Percentiles rank a stretch among this genome's conserved stretches.
Evolutionary conservation across 2,329 filamentous ascomycete species (phyloP).

Genomic region (Colletotrichum musicola): DNA sequence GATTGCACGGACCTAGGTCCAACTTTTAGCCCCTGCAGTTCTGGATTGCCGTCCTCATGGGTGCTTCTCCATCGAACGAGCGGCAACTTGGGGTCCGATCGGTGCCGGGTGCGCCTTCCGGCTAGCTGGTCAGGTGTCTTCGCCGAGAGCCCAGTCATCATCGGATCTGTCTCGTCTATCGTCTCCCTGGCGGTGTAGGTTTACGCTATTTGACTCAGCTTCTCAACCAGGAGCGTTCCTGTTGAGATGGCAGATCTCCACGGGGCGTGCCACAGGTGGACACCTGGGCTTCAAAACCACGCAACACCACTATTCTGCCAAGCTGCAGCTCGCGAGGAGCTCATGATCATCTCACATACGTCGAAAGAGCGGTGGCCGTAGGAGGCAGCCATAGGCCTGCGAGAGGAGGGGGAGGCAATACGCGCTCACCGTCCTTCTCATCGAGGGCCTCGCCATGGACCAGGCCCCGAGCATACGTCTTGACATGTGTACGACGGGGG

Average conservation of each 20-base stretch:
- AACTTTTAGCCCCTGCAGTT: neutral
- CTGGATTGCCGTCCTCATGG: neutral
- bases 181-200: slow-evolving; percentile 37
- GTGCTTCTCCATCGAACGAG: slow-evolving; percentile 11
- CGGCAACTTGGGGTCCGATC: slow-evolving; percentile 26
- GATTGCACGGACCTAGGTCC: neutral
- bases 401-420: slow-evolving; percentile 18
- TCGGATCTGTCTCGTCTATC: slow-evolving; percentile 26
- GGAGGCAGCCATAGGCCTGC: slow-evolving; percentile 12
- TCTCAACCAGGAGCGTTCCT: slow-evolving; percentile 31
- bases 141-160: slow-evolving; percentile 28
- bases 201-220: slow-evolving; percentile 30
- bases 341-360: slow-evolving; percentile 34
- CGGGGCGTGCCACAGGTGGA: slow-evolving; percentile 35
- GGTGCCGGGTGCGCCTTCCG: slow-evolving; percentile 30
- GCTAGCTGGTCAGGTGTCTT: slow-evolving; percentile 34
- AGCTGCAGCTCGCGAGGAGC: slow-evolving; percentile 28
- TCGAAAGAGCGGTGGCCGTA: slow-evolving; percentile 38
- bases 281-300: neutral
- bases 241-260: slow-evolving; percentile 29
- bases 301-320: slow-evolving; percentile 28
- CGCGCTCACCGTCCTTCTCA: slow-evolving; percentile 33
- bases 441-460: slow-evolving; percentile 27
- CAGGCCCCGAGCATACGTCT: slow-evolving; percentile 18
- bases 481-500: slow-evolving; percentile 30